Evolutionary conservation across 73 alveolate genomes (phyloP).

Genomic region (Symbiodinium natans): DNA sequence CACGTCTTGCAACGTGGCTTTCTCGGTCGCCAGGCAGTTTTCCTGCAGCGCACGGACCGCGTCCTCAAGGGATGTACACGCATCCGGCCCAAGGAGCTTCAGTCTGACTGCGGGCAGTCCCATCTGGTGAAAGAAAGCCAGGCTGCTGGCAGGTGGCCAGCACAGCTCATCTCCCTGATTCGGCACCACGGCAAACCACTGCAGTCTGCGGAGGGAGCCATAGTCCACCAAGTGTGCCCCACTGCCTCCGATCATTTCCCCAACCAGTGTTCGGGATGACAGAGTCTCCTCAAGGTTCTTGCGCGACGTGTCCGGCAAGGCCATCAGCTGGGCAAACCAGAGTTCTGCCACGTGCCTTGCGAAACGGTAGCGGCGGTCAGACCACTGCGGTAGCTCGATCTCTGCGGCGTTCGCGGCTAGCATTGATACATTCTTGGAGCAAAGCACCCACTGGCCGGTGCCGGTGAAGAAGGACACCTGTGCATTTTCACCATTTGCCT

Average conservation of each 20-base stretch:
- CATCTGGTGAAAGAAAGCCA: not conserved
- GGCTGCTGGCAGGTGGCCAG: conserved; percentile 55
- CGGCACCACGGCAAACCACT: conserved; percentile 85
- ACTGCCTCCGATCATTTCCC: conserved; percentile 85
- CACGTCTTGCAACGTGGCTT: conserved; percentile 28
- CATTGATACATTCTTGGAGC: conserved; percentile 22
- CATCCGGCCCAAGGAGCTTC: not conserved
- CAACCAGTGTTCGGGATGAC: conserved; percentile 33
- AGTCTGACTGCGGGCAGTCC: conserved; percentile 31
- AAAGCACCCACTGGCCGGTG: conserved; percentile 62
- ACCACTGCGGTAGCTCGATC: conserved; percentile 74
- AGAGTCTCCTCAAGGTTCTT: not conserved
- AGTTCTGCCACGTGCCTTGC: conserved; percentile 57
- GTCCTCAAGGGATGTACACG: not conserved
- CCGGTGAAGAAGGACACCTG: conserved; percentile 45
- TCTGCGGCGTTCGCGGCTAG: conserved; percentile 1
- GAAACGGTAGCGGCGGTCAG: conserved; percentile 81
- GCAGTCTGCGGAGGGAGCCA: conserved; percentile 53
- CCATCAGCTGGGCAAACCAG: conserved; percentile 57
- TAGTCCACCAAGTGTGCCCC: conserved; percentile 78
- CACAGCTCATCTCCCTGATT: conserved; percentile 65
- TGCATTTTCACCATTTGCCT: conserved; percentile 81
- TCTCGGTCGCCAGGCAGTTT: not conserved
- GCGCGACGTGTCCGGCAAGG: not conserved
- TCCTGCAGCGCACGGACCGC: not conserved